Evolutionary conservation across 108 stramenopile species (phyloP).

Genomic region (Conticribra weissflogii): DNA sequence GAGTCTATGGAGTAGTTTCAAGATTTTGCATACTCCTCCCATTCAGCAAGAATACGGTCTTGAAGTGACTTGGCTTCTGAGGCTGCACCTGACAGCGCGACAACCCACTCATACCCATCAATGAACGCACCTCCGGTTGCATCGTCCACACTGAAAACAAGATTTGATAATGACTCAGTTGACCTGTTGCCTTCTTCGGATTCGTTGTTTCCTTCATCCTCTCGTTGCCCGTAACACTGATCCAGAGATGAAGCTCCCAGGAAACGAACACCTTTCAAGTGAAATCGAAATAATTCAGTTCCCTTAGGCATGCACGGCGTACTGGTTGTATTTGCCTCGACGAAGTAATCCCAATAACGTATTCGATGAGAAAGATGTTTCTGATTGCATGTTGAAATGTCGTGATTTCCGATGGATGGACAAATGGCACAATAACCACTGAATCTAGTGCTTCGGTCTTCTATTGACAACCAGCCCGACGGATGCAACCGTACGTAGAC

Average conservation of each 20-base stretch:
- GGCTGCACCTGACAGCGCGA: conserved; percentile 8
- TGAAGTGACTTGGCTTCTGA: conserved; percentile 7
- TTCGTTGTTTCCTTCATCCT: background rate
- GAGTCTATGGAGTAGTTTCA: too few species aligned
- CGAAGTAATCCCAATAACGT: conserved; percentile 26
- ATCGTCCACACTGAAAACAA: conserved; percentile 40
- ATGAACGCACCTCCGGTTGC: conserved; percentile 29
- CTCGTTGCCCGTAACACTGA: background rate
- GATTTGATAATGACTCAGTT: background rate
- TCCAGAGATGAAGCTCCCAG: conserved; percentile 31
- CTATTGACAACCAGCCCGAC: conserved; percentile 48
- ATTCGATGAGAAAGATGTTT: conserved; percentile 9
- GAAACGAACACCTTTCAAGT: conserved; percentile 13
- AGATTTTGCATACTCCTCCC: background rate
- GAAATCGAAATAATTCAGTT: conserved; percentile 33
- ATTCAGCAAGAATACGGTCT: conserved; percentile 14
- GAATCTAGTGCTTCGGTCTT: conserved; percentile 32
- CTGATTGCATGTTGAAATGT: too few species aligned
- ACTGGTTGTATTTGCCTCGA: conserved; percentile 15
- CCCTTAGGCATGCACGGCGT: conserved; percentile 37
- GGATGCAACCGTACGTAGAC: conserved; percentile 29
- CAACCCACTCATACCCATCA: conserved; percentile 47
- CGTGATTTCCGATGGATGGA: too few species aligned
- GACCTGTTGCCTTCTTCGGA: background rate
- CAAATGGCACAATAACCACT: background rate